Evolutionary conservation across 2,329 filamentous ascomycete genomes (phyloP), one percentile per base, ranked within the genome.

Genomic region (Ceratocystis huliohia): DNA sequence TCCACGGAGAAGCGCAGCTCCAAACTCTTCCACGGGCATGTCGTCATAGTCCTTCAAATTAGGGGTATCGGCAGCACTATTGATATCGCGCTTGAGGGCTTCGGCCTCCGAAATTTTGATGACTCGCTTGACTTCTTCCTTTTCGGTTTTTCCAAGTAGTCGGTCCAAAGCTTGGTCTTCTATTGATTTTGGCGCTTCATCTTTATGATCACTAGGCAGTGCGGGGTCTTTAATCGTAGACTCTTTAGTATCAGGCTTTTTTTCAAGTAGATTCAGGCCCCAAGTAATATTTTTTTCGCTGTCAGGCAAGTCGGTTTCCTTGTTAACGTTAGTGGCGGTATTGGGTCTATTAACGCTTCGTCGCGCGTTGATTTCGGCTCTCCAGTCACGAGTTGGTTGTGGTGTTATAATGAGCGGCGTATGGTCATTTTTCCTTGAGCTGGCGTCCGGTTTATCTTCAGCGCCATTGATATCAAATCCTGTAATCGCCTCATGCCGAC

Each of bases 11-110:
- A 97, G 80, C 0, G 92, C 91, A 20, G 91, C 88, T 6, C 94
- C 94, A 70, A 97, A 99, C 71, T 96, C 91, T 71, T 96, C 93
- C 17, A 97, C 91, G 0, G 94, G 93, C 69, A 96, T 88, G 13
- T 88, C 86, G 67, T 88, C 87, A 76, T 97, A 97, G 72, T 94
- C 90, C 44, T 89, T 88, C 20, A 96, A 78, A 0, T 86, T 89
- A 3, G 91, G 87, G 37, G 84, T 81, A 25, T 91, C 88, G 0
- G 91, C 91, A 0, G 91, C 87, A 30, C 82, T 78, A 13, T 82
- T 80, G 37, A 92, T 82, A 73, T 93, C 89, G 30, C 83, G 81
- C 41, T 80, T 79, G 72, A 91, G 92, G 2, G 85, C 85, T 68
- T 88, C 86, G 69, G 82, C 79, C 70, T 89, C 87, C n/a, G 80